phyloP scores from a whole-genome alignment of 345 rosid species.

The Trapa bicornis region DNA sequence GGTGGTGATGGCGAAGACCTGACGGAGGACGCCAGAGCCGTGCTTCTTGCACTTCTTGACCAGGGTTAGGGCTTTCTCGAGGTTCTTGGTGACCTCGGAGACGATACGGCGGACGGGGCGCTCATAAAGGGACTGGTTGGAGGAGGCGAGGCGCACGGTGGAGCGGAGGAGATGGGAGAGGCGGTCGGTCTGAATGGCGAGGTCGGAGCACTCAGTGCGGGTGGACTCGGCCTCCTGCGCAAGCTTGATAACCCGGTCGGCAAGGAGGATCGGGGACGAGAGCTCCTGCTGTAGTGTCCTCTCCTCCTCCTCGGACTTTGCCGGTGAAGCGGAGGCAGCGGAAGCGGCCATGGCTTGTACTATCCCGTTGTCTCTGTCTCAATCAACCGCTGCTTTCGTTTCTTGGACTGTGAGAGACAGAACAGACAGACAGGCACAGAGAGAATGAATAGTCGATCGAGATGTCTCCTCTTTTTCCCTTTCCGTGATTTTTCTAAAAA shows the following conservation, averaged over 20 bases:
- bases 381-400: neutral
- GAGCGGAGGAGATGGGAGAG: conserved; percentile 58
- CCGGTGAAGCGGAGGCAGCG: neutral
- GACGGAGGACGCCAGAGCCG: conserved; percentile 11
- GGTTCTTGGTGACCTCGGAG: conserved; percentile 13
- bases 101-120: conserved; percentile 17
- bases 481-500: too few species aligned
- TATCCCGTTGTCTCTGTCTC: neutral
- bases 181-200: conserved; percentile 45
- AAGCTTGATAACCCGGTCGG: conserved; percentile 34
- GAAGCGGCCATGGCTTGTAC: neutral
- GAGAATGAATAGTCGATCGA: too few species aligned
- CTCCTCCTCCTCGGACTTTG: conserved; percentile 9
- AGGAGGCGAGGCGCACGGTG: conserved; percentile 35
- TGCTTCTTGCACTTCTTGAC: conserved; percentile 10
- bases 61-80: conserved; percentile 14
- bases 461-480: too few species aligned
- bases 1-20: conserved; percentile 16
- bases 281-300: conserved; percentile 25
- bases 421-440: neutral
- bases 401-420: neutral
- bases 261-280: conserved; percentile 26
- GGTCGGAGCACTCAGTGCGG: conserved; percentile 38
- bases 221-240: conserved; percentile 37
- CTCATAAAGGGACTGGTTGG: conserved; percentile 12